Conservation (phyloP, 2,329 filamentous ascomycete genomes). For the Beauveria pseudobassiana region DNA sequence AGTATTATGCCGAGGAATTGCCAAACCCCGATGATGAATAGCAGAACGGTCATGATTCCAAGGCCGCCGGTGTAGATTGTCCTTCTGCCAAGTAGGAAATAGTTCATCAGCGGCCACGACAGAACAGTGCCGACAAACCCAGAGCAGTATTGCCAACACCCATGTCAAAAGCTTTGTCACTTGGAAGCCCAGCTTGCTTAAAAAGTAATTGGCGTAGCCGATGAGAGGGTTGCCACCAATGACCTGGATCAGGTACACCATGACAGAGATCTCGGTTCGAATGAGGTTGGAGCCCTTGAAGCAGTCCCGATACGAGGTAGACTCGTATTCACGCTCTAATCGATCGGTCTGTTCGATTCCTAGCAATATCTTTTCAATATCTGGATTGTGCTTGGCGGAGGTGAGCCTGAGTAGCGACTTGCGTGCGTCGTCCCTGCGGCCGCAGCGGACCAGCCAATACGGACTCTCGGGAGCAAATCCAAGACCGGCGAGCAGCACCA, state of each 20-base stretch:
- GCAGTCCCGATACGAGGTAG: constrained; percentile 43
- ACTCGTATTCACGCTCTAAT: constrained; percentile 44
- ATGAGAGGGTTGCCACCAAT: constrained; percentile 57
- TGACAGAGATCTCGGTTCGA: constrained; percentile 49
- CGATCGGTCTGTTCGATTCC: constrained; percentile 52
- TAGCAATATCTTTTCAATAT: constrained; percentile 35
- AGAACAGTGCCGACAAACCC: constrained; percentile 33
- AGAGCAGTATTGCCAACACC: constrained; percentile 31
- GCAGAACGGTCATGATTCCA: constrained; percentile 25
- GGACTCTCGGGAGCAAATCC: constrained; percentile 42
- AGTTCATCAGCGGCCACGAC: constrained; percentile 34
- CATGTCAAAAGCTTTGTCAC: constrained; percentile 18
- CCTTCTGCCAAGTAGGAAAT: constrained; percentile 29
- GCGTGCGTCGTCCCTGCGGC: constrained; percentile 33
- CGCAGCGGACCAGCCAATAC: constrained; percentile 41
- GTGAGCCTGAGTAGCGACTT: constrained; percentile 36
- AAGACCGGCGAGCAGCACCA: constrained; percentile 36
- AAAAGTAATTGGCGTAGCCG: constrained; percentile 48
- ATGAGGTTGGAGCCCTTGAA: constrained; percentile 40
- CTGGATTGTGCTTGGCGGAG: constrained; percentile 18
- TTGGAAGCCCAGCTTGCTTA: constrained; percentile 23
- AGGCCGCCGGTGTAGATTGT: constrained; percentile 26
- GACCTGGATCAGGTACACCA: constrained; percentile 59
- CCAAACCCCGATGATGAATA: constrained; percentile 35
- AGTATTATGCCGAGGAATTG: constrained; percentile 24